A percentile compares a stretch with the other conserved stretches of the same genome.
phyloP scores from a whole-genome alignment of 768 basidiomycete genomes.

The Phlebiopsis gigantea region DNA sequence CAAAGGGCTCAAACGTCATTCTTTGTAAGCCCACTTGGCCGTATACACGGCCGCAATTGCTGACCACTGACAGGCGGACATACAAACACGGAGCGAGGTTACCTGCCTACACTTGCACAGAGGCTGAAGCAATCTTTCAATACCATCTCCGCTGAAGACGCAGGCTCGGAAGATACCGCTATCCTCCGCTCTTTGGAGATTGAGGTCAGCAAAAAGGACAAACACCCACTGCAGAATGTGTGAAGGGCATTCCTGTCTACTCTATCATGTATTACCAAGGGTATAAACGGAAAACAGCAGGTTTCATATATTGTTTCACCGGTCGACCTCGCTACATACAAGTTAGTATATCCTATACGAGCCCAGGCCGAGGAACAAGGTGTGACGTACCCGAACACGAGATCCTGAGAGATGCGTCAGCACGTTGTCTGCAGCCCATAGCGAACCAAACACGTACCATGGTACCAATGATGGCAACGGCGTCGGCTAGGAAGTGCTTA shows the following conservation, averaged over 20 bases:
- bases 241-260: slow-evolving; percentile 29
- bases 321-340: slow-evolving; percentile 38
- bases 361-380: not conserved
- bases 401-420: slow-evolving; percentile 43
- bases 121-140: slow-evolving; percentile 54
- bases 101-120: slow-evolving; percentile 68
- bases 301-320: slow-evolving; percentile 24
- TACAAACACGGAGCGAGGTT: slow-evolving; percentile 93
- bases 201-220: slow-evolving; percentile 65
- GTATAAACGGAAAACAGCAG: not conserved
- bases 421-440: not conserved
- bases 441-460: slow-evolving; percentile 59
- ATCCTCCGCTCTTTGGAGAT: slow-evolving; percentile 42
- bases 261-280: not conserved
- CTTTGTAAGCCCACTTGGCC: slow-evolving; percentile 53
- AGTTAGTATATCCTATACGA: not conserved
- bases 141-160: slow-evolving; percentile 28
- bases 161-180: slow-evolving; percentile 26
- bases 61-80: slow-evolving; percentile 66
- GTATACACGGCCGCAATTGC: not conserved
- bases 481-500: slow-evolving; percentile 86
- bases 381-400: slow-evolving; percentile 84
- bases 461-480: slow-evolving; percentile 95
- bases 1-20: slow-evolving; percentile 71
- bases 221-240: slow-evolving; percentile 69